Conservation (phyloP, 2,329 filamentous ascomycete genomes). For the Alternaria alternata region DNA sequence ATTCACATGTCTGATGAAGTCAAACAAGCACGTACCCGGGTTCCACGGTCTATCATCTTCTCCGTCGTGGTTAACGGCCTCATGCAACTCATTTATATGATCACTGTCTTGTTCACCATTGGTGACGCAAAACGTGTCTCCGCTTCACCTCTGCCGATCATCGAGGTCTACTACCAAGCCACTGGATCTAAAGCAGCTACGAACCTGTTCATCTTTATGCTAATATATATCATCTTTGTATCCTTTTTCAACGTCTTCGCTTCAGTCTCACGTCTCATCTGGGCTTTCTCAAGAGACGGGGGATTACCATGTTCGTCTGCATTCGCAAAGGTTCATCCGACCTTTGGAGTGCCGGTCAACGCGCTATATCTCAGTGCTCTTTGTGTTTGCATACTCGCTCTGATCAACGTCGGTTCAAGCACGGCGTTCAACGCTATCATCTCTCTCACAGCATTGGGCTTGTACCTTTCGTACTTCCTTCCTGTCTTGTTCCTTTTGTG, state of each 20-base stretch:
- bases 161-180: slow-evolving; percentile 57
- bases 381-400: slow-evolving; percentile 41
- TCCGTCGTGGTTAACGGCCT: slow-evolving; percentile 54
- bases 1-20: slow-evolving; percentile 52
- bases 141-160: slow-evolving; percentile 49
- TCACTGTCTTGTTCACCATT: slow-evolving; percentile 56
- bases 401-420: slow-evolving; percentile 40
- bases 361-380: slow-evolving; percentile 27
- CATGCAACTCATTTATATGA: slow-evolving; percentile 53
- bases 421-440: slow-evolving; percentile 43
- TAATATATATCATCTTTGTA: slow-evolving; percentile 45
- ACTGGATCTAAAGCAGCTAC: slow-evolving; percentile 47
- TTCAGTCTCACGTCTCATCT: slow-evolving; percentile 54
- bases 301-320: slow-evolving; percentile 51
- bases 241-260: slow-evolving; percentile 54
- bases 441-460: slow-evolving; percentile 39
- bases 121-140: slow-evolving; percentile 53
- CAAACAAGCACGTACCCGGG: slow-evolving; percentile 28
- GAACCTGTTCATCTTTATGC: slow-evolving; percentile 49
- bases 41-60: slow-evolving; percentile 52
- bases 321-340: slow-evolving; percentile 36
- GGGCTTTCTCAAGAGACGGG: slow-evolving; percentile 55
- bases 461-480: slow-evolving; percentile 43
- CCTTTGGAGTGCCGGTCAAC: slow-evolving; percentile 27
- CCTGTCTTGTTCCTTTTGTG: slow-evolving; percentile 36